Evolutionary conservation across 1,139 yeast genomes (phyloP), one percentile per base, ranked within the genome.

Genomic region (Hansenula sp.): DNA sequence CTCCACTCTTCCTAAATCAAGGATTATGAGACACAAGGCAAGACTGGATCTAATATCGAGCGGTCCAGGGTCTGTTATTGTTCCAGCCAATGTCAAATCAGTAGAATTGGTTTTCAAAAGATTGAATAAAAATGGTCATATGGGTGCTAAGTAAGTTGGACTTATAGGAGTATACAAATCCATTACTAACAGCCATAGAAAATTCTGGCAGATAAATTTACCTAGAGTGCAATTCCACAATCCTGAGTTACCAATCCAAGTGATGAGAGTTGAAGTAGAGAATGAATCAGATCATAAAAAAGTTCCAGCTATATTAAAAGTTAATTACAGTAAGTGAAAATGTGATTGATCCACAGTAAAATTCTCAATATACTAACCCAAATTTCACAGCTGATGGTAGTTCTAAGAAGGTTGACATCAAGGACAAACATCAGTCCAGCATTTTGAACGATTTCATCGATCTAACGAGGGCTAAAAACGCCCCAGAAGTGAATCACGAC

Each of bases 191-290:
- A 45, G 24, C 11, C 6, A 2, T 3, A 65, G 75, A 41, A 68
- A 68, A 48, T 86, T 89, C 63, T 85, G 95, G 94, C 77, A 76
- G 54, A 66, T 70, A 38, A 75, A 79, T 61, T 68, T 88, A 44
- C 95, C 95, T 18, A 79, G 88, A 13, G 69, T 89, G 44, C 83
- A 80, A 58, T 89, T 85, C 62, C 90, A 87, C 65, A 89, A 89
- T 61, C 92, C 92, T 25, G 66, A 69, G 32, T 58, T 85, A 27
- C 73, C 77, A 28, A 79, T 87, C 44, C 70, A 76, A 24, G 83
- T 88, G 34, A 66, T 72, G 22, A 69, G 86, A 50, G 69, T 82
- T 34, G 64, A 65, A 27, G 71, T 77, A 41, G 16, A 20, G 4
- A 29, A 29, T n/a, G 61, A 60, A 8, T 19, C 39, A 21, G 42